Base-by-base conservation (phyloP, 2,329 filamentous ascomycete genomes). In the Apiospora aurea region DNA sequence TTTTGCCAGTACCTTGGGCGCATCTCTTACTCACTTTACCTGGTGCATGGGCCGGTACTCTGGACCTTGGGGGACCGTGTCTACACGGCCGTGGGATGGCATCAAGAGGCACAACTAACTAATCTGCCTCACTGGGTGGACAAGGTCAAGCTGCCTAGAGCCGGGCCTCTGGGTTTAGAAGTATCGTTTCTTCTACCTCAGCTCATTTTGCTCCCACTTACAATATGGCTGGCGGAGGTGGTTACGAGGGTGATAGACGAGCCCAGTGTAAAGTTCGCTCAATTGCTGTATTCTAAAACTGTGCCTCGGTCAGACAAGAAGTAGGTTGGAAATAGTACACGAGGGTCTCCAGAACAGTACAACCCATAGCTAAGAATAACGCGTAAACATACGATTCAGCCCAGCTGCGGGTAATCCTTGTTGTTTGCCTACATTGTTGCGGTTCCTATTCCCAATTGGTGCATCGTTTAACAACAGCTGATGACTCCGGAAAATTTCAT, bases 31-130 rank as follows among this genome's bases (percentile, higher is more conserved):
- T 84, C 87, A 1, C 81, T 93, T 13, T 93, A 93, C 79, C 82
- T 92, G 11, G 85, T 92, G 14, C 91, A 93, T 75, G 90, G 90
- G 0, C 90, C 90, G 0, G 79, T 93, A 0, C 81, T 93, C 0
- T 87, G 84, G 83, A 85, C 84, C 0, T 70, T 92, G 1, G 91
- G 90, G 4, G 90, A 93, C 77, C 83, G 91, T 51, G 34, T 94
- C 1, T 93, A 93, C 79, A 85, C 87, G 6, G 88, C 89, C 10
- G 85, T 85, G 0, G 91, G 92, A 13, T 91, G 87, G 83, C 77
- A 81, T 4, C 85, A 86, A 66, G 81, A 84, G 1, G 80, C 83
- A 18, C 86, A 91, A 73, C 77, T 83, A 41, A 77, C 85, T n/a
- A 81, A 85, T 47, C 85, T 92, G 43, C 85, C 87, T 0, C 79